A percentile compares a stretch with the other conserved stretches of the same genome.
Conservation (phyloP, 176 grass and related monocot species). For the Canna indica region DNA sequence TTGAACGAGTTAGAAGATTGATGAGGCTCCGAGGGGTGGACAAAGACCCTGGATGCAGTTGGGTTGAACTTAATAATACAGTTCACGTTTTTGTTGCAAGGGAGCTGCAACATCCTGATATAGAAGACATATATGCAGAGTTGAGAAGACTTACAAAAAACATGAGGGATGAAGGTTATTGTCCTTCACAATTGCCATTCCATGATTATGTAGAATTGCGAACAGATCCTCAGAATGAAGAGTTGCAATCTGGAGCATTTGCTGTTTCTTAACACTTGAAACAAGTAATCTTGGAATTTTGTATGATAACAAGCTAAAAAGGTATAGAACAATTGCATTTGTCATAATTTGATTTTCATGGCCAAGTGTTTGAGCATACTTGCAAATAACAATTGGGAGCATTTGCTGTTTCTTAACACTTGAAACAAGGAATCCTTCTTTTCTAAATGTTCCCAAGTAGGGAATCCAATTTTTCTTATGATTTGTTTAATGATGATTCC, state of each 20-base stretch:
- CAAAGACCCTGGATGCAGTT: constrained; percentile 70
- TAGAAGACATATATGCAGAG: constrained; percentile 36
- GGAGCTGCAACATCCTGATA: constrained; percentile 49
- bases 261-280: too few species aligned
- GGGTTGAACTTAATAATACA: constrained; percentile 49
- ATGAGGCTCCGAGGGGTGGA: constrained; percentile 56
- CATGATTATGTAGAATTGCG: constrained; percentile 4
- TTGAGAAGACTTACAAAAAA: constrained; percentile 48
- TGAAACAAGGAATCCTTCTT: background rate
- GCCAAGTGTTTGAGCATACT: too few species aligned
- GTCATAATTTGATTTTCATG: too few species aligned
- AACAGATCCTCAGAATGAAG: constrained; percentile 14
- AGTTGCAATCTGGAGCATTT: constrained; percentile 18
- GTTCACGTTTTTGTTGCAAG: constrained; percentile 73
- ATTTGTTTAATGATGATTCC: background rate
- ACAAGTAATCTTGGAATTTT: too few species aligned
- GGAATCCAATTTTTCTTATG: background rate
- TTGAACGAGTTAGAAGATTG: constrained; percentile 53
- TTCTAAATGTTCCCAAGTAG: background rate
- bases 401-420: too few species aligned
- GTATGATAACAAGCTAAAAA: too few species aligned
- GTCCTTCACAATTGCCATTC: background rate
- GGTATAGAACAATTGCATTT: too few species aligned
- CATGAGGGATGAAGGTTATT: constrained; percentile 64
- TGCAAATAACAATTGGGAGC: too few species aligned